Percentiles rank a stretch among this genome's conserved stretches.
Conservation (phyloP, 371 early-diverging fungal genomes). For the Dichotomocladium elegans region DNA sequence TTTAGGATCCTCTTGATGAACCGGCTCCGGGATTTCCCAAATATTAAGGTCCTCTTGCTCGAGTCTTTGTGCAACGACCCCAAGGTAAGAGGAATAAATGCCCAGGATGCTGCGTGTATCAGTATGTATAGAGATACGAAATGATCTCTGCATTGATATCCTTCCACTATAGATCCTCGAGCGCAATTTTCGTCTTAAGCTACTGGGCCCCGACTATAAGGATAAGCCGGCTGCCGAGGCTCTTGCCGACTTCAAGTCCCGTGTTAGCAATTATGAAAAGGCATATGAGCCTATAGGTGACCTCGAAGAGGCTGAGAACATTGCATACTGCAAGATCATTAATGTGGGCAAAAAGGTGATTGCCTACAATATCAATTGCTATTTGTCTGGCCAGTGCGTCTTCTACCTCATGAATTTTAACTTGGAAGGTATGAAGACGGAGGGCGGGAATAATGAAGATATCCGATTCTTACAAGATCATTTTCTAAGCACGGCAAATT, state of each 20-base stretch:
- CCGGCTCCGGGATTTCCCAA: conserved; percentile 53
- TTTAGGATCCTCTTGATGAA: conserved; percentile 58
- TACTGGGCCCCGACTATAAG: conserved; percentile 80
- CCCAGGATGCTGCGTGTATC: too few species aligned
- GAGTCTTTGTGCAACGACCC: conserved; percentile 81
- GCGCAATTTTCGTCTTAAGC: conserved; percentile 76
- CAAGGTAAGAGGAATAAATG: too few species aligned
- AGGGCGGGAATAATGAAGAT: too few species aligned
- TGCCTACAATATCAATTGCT: conserved; percentile 78
- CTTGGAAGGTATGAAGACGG: conserved; percentile 43
- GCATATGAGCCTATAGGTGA: conserved; percentile 78
- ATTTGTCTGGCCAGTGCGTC: conserved; percentile 76
- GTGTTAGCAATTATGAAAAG: conserved; percentile 79
- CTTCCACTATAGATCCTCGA: conserved; percentile 53
- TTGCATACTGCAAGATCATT: conserved; percentile 79
- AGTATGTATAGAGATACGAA: too few species aligned
- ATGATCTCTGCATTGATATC: too few species aligned
- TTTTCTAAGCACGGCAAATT: conserved; percentile 63
- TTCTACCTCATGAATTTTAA: conserved; percentile 85
- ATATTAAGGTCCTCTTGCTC: conserved; percentile 50
- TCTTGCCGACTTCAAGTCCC: conserved; percentile 67
- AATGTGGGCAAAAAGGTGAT: conserved; percentile 85
- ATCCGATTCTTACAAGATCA: not conserved
- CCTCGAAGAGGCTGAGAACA: conserved; percentile 68
- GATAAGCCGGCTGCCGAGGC: conserved; percentile 66